phyloP scores from a whole-genome alignment of 345 rosid genomes.

The Populus alba region DNA sequence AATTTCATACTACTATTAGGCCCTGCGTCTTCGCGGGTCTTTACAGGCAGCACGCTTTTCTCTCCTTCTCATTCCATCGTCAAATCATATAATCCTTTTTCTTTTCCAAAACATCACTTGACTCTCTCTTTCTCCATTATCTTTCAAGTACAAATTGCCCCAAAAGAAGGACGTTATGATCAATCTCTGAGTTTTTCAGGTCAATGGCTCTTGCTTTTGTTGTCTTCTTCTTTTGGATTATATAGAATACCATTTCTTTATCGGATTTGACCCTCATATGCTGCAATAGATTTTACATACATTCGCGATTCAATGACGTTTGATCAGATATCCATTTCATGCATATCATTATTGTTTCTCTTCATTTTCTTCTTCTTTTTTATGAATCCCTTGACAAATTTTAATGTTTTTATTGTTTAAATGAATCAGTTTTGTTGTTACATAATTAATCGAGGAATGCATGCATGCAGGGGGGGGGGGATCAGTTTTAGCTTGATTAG shows the following conservation, averaged over 20 bases:
- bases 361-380: too few species aligned
- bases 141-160: not conserved
- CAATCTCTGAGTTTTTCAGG: slow-evolving; percentile 11
- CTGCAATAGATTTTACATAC: too few species aligned
- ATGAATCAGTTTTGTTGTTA: too few species aligned
- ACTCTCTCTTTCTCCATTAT: not conserved
- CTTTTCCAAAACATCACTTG: not conserved
- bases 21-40: slow-evolving; percentile 21
- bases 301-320: too few species aligned
- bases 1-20: not conserved
- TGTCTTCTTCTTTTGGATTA: too few species aligned
- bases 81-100: not conserved
- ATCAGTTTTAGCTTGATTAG: not conserved
- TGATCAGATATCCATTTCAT: too few species aligned
- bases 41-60: slow-evolving; percentile 26
- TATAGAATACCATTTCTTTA: too few species aligned
- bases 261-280: too few species aligned
- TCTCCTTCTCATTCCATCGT: slow-evolving; percentile 16
- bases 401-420: too few species aligned
- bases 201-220: not conserved
- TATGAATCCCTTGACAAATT: too few species aligned
- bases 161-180: not conserved
- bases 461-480: not conserved
- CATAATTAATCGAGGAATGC: too few species aligned
- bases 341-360: too few species aligned